Evolutionary conservation across 306 rosid genomes (phyloP).

Genomic region (Cyamopsis tetragonoloba): DNA sequence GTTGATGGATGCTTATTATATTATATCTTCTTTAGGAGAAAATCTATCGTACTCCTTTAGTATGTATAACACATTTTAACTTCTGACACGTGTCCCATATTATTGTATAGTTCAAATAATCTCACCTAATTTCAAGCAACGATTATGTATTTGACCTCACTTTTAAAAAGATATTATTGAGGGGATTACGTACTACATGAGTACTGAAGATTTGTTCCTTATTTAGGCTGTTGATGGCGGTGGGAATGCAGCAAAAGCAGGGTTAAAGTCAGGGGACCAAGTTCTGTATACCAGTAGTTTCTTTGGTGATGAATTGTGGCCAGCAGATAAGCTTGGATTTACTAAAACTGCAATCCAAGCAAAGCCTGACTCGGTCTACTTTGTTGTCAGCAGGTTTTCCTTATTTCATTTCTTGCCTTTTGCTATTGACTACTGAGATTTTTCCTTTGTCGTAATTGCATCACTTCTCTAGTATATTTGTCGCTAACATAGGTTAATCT

Average conservation of each 20-base stretch:
- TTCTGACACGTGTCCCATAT: no score
- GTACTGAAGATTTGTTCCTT: no score
- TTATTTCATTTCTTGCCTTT: neutral
- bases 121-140: no score
- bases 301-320: slow-evolving; percentile 99
- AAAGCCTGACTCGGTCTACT: slow-evolving; percentile 90
- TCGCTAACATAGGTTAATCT: neutral
- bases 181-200: no score
- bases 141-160: no score
- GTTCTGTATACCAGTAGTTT: slow-evolving; percentile 95
- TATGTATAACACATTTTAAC: no score
- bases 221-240: slow-evolving; percentile 90
- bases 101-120: no score
- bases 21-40: no score
- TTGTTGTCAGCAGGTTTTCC: slow-evolving; percentile 87
- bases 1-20: slow-evolving; percentile 4
- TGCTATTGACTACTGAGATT: neutral
- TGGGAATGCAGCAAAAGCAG: slow-evolving; percentile 96
- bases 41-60: no score
- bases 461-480: neutral
- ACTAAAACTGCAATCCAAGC: slow-evolving; percentile 97
- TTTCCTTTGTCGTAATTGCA: slow-evolving; percentile 10
- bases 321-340: slow-evolving; percentile 97
- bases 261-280: slow-evolving; percentile 85
- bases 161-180: no score